These are phyloP conservation scores for Aureoboletus auriporus DNA, from an alignment of 768 basidiomycete species.

Conservation along the genomic window DNA sequence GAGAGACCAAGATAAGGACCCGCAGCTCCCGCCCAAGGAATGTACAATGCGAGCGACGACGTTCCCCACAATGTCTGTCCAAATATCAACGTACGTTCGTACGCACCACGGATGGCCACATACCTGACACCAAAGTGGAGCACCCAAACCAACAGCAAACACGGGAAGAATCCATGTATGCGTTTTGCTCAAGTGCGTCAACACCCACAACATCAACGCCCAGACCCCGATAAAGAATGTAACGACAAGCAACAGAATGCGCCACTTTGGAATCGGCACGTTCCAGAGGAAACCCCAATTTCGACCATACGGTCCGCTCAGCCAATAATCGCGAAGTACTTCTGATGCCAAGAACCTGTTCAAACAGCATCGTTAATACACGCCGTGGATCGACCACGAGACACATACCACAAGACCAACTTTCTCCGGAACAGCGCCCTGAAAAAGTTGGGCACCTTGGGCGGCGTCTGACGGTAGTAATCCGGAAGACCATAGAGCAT, in stretches of 20 bases:
- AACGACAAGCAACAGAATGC: slow-evolving; percentile 74
- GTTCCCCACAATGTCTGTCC: slow-evolving; percentile 89
- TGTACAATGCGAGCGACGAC: slow-evolving; percentile 86
- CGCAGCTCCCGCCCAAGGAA: slow-evolving; percentile 84
- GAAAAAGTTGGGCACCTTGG: slow-evolving; percentile 91
- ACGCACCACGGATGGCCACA: background rate
- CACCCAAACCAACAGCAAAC: slow-evolving; percentile 92
- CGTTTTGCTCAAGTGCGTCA: slow-evolving; percentile 86
- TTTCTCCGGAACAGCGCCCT: slow-evolving; percentile 86
- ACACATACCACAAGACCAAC: slow-evolving; percentile 73
- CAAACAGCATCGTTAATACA: background rate
- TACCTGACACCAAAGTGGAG: slow-evolving; percentile 93
- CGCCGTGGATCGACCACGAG: background rate
- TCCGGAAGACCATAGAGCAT: slow-evolving; percentile 87
- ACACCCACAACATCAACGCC: slow-evolving; percentile 66
- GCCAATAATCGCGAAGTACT: slow-evolving; percentile 88
- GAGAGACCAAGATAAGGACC: slow-evolving; percentile 90
- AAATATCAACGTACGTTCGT: background rate
- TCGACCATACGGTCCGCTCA: slow-evolving; percentile 89
- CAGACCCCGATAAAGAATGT: slow-evolving; percentile 87
- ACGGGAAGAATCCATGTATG: slow-evolving; percentile 95
- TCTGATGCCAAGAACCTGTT: slow-evolving; percentile 81
- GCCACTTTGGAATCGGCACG: slow-evolving; percentile 77
- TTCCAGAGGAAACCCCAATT: slow-evolving; percentile 96
- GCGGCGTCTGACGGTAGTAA: slow-evolving; percentile 89